Conservation (phyloP, 129 eudicot species). For the Chrysanthemum lavandulifolium region DNA sequence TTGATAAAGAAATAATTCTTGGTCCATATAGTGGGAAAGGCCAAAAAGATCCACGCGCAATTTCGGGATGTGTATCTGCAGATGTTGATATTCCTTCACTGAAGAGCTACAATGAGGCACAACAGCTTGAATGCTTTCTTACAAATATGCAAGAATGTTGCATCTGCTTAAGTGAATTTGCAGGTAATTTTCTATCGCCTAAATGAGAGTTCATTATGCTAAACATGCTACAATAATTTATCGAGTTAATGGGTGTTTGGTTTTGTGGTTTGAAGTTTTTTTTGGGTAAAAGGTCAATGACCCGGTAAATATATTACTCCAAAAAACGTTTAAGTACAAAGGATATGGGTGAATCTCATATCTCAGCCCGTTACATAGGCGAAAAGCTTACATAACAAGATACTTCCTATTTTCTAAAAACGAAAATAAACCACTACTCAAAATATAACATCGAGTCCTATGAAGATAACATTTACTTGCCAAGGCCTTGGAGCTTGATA, state of each 20-base stretch:
- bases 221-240: not conserved
- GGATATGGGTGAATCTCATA: too few relatives aligned
- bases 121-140: constrained; percentile 53
- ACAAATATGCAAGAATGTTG: constrained; percentile 76
- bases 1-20: constrained; percentile 54
- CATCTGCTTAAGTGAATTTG: constrained; percentile 79
- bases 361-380: too few relatives aligned
- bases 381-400: too few relatives aligned
- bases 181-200: constrained; percentile 45
- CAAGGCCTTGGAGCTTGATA: too few relatives aligned
- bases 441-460: too few relatives aligned
- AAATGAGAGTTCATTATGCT: constrained; percentile 9
- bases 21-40: constrained; percentile 61
- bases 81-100: constrained; percentile 68
- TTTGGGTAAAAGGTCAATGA: too few relatives aligned
- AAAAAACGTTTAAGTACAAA: too few relatives aligned
- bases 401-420: too few relatives aligned
- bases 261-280: not conserved
- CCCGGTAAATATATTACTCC: too few relatives aligned
- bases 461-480: too few relatives aligned
- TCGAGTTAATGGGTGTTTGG: not conserved
- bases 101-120: constrained; percentile 76
- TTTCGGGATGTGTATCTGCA: constrained; percentile 69
- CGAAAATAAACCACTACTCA: too few relatives aligned
- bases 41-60: constrained; percentile 61